These are phyloP conservation scores for Tulasnella calospora DNA, from an alignment of 768 basidiomycete genomes.

Conservation along the genomic window DNA sequence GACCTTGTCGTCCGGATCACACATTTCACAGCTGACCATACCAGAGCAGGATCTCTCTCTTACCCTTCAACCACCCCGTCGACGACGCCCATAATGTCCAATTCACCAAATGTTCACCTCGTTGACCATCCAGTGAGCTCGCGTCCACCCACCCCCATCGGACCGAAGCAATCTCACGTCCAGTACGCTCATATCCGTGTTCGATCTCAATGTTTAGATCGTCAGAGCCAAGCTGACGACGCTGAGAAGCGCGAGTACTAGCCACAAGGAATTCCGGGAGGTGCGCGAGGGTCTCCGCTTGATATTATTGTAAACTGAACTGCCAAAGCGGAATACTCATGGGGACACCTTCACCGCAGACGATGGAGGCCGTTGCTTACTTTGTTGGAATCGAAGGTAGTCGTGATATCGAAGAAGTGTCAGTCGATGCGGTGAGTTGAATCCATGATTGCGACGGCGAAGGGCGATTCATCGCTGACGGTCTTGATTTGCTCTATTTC, in stretches of 20 bases:
- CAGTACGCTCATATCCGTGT: not conserved
- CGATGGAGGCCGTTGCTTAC: constrained; percentile 66
- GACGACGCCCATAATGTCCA: constrained; percentile 1
- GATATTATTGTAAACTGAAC: not conserved
- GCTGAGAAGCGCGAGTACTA: constrained; percentile 56
- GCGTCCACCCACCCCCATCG: not conserved
- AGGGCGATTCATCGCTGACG: not conserved
- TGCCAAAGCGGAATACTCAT: not conserved
- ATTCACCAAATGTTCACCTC: constrained; percentile 17
- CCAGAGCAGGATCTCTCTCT: not conserved
- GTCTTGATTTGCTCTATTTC: constrained; percentile 13
- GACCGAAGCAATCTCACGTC: not conserved
- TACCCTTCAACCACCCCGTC: not conserved
- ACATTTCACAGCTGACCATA: not conserved
- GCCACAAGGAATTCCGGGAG: constrained; percentile 73
- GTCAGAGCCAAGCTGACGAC: constrained; percentile 69
- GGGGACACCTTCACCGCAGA: constrained; percentile 40
- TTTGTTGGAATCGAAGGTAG: constrained; percentile 82
- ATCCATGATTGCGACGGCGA: not conserved
- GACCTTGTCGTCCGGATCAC: constrained; percentile 2
- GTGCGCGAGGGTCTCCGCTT: constrained; percentile 36
- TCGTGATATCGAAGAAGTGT: constrained; percentile 56
- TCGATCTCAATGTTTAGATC: constrained; percentile 33
- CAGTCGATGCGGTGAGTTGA: constrained; percentile 58
- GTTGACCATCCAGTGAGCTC: constrained; percentile 16